These are phyloP conservation scores for Aspergillus spinulosporus DNA, from an alignment of 2,329 filamentous ascomycete species.

Conservation along the genomic window DNA sequence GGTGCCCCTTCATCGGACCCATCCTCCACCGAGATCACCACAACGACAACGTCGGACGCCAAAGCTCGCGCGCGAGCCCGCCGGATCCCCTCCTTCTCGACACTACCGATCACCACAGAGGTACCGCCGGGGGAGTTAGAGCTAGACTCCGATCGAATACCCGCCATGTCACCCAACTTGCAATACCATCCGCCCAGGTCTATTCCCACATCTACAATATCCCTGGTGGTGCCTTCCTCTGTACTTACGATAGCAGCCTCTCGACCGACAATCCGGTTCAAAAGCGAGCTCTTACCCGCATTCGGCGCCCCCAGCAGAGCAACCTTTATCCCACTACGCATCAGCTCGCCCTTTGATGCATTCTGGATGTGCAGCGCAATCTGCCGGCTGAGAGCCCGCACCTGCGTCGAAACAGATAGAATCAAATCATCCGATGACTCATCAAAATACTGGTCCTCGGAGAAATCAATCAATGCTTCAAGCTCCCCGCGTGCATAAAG, in stretches of 20 bases:
- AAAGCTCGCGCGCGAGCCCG: constrained; percentile 77
- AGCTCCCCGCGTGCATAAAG: constrained; percentile 84
- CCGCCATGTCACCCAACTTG: constrained; percentile 93
- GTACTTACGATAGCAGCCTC: constrained; percentile 94
- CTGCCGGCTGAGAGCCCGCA: constrained; percentile 60
- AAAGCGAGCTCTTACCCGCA: constrained; percentile 87
- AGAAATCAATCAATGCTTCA: constrained; percentile 94
- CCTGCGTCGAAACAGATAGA: constrained; percentile 65
- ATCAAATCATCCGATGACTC: constrained; percentile 75
- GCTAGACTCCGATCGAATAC: constrained; percentile 60
- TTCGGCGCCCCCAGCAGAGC: constrained; percentile 90
- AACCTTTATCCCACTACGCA: constrained; percentile 81
- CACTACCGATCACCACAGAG: constrained; percentile 58
- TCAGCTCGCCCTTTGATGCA: constrained; percentile 76
- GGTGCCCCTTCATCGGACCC: constrained; percentile 23
- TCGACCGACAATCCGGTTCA: constrained; percentile 85
- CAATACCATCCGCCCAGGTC: constrained; percentile 89
- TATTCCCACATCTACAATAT: constrained; percentile 87
- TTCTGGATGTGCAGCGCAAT: constrained; percentile 73
- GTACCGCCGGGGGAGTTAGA: constrained; percentile 17
- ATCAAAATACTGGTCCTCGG: constrained; percentile 96
- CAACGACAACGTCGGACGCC: constrained; percentile 82
- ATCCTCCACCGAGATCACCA: constrained; percentile 72
- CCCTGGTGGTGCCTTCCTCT: constrained; percentile 89
- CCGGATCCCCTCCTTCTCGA: constrained; percentile 89